Evolutionary conservation across 2,329 filamentous ascomycete genomes (phyloP), one percentile per base, ranked within the genome.

Genomic region (Stromatinia cepivora): DNA sequence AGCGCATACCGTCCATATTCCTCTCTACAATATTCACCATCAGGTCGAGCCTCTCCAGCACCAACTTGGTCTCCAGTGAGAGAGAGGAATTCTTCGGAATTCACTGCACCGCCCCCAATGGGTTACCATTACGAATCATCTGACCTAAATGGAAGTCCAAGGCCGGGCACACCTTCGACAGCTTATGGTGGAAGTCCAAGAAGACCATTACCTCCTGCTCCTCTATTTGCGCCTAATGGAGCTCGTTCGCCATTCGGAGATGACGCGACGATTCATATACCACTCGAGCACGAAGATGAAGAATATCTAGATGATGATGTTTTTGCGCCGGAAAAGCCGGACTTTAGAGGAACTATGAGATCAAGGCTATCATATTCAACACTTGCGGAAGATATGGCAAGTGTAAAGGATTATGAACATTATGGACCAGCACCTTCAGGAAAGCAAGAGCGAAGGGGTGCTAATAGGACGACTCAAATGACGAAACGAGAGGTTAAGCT

Each of bases 401-500:
- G 59, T 31, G 36, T 70, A 48, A 78, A 81, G 28, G 90, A 93
- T 77, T 84, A 87, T 34, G 90, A 92, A 81, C 89, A 93, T 78
- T 97, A 97, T 78, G 94, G 92, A 0, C 92, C 93, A 0, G 94
- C 93, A 1, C 95, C 95, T 0, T 87, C 91, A 67, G 93, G 92
- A 11, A 91, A 92, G 69, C 95, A 99, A 78, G 90, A 92, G 77
- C 88, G 95, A 69, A 87, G 95, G 76, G 95, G 95, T 69, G 92
- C 94, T 39, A 88, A 63, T 22, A 39, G 59, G 94, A 73, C 87
- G 91, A 42, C 93, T 4, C 92, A 97, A 76, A 94, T 94, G 87
- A 88, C 91, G 15, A 95, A 90, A 81, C 97, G 97, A 78, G 94
- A 98, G 80, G 95, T 99, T 67, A 90, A 93, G 76, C 87, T 99